Evolutionary conservation across 192 early-diverging fungal genomes (phyloP).

Genomic region (Backusella australiensis): DNA sequence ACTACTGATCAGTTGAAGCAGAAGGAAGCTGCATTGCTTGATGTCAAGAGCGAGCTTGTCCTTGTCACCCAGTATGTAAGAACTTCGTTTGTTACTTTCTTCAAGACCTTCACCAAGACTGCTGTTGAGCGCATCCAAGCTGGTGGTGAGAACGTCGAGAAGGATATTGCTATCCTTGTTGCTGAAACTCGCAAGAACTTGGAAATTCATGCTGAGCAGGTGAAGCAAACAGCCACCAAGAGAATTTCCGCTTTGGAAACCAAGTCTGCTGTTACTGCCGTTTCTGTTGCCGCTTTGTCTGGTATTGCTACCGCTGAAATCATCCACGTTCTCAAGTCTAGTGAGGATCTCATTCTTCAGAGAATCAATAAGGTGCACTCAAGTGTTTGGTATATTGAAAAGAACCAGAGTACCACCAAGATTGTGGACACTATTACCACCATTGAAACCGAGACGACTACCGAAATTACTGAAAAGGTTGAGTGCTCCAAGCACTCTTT

Average conservation of each 20-base stretch:
- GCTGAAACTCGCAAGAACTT: slow-evolving; percentile 2
- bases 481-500: slow-evolving; percentile 7
- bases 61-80: slow-evolving; percentile 1
- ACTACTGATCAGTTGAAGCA: slow-evolving; percentile 5
- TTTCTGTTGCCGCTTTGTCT: slow-evolving; percentile 8
- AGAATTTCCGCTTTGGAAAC: slow-evolving; percentile 5
- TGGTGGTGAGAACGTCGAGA: slow-evolving; percentile 13
- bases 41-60: neutral
- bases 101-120: neutral
- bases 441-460: slow-evolving; percentile 10
- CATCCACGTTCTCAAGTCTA: neutral
- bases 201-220: neutral
- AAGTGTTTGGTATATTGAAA: slow-evolving; percentile 5
- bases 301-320: slow-evolving; percentile 13
- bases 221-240: slow-evolving; percentile 2
- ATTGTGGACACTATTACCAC: neutral
- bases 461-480: neutral
- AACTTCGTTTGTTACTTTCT: slow-evolving; percentile 8
- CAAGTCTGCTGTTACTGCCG: neutral
- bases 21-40: slow-evolving; percentile 16
- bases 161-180: slow-evolving; percentile 14
- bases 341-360: neutral
- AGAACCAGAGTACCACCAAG: neutral
- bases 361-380: slow-evolving; percentile 7
- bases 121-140: neutral